Base-by-base conservation (phyloP, 1,284 basidiomycete genomes). In the Sphagnurus paluster region DNA sequence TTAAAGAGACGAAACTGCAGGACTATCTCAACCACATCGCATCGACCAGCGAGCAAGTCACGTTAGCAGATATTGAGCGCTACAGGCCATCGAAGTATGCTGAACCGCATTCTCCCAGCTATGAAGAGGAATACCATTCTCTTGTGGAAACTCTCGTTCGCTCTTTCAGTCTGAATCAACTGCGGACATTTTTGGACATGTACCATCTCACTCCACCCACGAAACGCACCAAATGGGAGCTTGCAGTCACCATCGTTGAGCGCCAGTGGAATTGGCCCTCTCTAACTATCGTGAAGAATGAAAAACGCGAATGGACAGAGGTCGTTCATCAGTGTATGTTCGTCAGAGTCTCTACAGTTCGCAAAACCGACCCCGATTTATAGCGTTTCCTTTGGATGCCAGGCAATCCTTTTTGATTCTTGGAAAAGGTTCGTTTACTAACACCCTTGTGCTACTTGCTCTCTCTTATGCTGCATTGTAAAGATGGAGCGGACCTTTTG, bases 401-500 rank as follows among this genome's bases (percentile, higher is more conserved):
- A 74, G 71, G 44, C 74, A 87, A 53, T 70, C 88, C 3, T 88
- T 90, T 60, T 58, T 89, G 29, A 71, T 90, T 21, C 71, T 90
- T 50, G 87, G 88, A 32, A 82, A 76, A 74, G 82, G 87, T 86
- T 38, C 34, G 68, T 62, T 5, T 49, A 48, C 17, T 3, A 28
- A 13, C 4, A 17, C 42, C 17, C 20, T 13, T 19, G 11, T 16
- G 20, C n/a, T n/a, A n/a, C 8, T 35, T 21, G 21, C 24, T 24
- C 42, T 34, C 35, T 21, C 37, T 52, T 33, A 55, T 39, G 16
- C 45, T 29, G 46, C 1, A 6, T 50, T 32, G 53, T 24, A 20
- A 51, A 87, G 87, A 89, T 61, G 87, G 87, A 21, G 64, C 71
- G 35, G 72, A 87, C 56, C 68, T 87, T 25, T 64, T 82, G 42